Evolutionary conservation across 352 stramenopile genomes (phyloP), one percentile per base, ranked within the genome.

Genomic region (Thraustotheca clavata): DNA sequence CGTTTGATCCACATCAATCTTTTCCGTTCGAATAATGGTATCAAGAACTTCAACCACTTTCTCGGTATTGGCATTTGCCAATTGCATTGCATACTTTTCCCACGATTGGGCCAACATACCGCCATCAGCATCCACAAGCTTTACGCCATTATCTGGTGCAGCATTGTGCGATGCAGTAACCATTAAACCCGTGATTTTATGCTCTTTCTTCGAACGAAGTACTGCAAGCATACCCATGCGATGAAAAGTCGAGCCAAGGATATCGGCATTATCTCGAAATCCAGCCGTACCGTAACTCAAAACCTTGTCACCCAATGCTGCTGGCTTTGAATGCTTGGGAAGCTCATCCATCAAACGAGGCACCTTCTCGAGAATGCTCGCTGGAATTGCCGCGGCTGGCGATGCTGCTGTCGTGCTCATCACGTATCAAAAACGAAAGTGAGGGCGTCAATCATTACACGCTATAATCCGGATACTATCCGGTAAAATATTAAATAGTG

Each of bases 151-250:
- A 79, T 98, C 93, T n/a, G 50, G 67, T 31, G 77, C 79, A 11
- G 71, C 67, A 72, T 98, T 98, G 81, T 98, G 93, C 59, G 89
- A 97, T 9, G 93, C 93, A 46, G 93, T 98, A 61, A 98, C 89
- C 92, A 98, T 97, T 27, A 98, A 68, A 32, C 92, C 93, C 46
- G 92, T 80, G 70, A 89, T 90, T 74, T 90, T 89, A 46, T 76
- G 79, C 65, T 75, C 69, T 68, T 75, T 86, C 70, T 88, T 89
- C 67, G 83, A 90, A 66, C 80, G 80, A 69, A 93, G 62, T 33
- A 90, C 79, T 29, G 84, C 79, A 54, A 92, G 67, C 76, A 92
- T 90, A 31, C 93, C 96, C 74, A 98, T 90, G 50, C 95, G 88
- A 67, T 98, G 77, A 72, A 97, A 96, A 54, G 95, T 89, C 38